Evolutionary conservation across 495 filamentous ascomycete genomes (phyloP).

Genomic region (Penicillium lividum): DNA sequence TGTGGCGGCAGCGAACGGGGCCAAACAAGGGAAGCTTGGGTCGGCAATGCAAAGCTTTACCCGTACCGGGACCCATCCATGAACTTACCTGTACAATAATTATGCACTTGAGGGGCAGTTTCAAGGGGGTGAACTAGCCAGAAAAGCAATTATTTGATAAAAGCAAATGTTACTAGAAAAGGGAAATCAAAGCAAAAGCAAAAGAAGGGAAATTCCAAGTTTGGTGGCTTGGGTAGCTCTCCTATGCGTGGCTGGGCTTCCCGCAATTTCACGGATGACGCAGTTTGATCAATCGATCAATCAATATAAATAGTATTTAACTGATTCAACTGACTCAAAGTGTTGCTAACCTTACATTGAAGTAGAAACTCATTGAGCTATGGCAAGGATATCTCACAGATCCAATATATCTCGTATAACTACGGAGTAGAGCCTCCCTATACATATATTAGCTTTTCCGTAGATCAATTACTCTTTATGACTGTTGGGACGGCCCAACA

Average conservation of each 20-base stretch:
- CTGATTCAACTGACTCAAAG: no score
- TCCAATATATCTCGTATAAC: background rate
- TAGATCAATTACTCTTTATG: slow-evolving; percentile 11
- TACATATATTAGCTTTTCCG: slow-evolving; percentile 10
- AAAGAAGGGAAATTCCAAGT: background rate
- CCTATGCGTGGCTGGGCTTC: background rate
- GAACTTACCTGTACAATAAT: background rate
- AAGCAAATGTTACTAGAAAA: background rate
- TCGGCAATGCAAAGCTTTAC: slow-evolving; percentile 5
- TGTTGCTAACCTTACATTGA: no score
- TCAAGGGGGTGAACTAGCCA: background rate
- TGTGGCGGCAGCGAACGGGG: background rate
- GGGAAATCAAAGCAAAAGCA: background rate
- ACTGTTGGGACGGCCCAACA: slow-evolving; percentile 5
- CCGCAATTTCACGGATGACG: background rate
- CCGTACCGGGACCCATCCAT: background rate
- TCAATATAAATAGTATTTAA: no score
- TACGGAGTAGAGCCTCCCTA: background rate
- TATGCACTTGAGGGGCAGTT: background rate
- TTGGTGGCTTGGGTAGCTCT: no score
- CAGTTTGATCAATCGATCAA: background rate
- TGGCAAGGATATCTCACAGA: no score
- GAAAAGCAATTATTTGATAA: background rate
- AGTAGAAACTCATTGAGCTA: no score
- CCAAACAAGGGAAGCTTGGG: slow-evolving; percentile 8